phyloP scores from a whole-genome alignment of 768 basidiomycete genomes.

The Amanita fuliginea region DNA sequence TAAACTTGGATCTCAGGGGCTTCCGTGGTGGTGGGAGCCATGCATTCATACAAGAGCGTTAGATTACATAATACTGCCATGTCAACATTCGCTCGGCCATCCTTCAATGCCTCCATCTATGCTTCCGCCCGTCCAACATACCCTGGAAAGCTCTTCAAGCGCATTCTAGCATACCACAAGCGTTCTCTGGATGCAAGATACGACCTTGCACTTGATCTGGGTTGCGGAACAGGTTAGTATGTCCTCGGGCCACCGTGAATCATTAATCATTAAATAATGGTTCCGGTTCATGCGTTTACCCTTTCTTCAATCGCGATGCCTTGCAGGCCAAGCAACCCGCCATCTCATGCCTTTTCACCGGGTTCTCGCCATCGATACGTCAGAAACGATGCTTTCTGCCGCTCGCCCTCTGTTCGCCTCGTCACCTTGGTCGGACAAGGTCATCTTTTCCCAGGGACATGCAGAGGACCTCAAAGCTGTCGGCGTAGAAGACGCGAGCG shows the following conservation, averaged over 20 bases:
- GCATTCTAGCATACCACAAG: constrained; percentile 49
- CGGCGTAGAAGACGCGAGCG: constrained; percentile 27
- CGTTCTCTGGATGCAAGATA: constrained; percentile 21
- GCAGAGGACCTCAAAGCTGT: constrained; percentile 49
- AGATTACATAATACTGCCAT: no score
- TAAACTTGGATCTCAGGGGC: no score
- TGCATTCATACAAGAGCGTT: no score
- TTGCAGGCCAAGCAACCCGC: constrained; percentile 52
- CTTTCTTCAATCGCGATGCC: no score
- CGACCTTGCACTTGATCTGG: constrained; percentile 60
- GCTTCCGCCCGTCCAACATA: constrained; percentile 66
- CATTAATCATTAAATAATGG: no score
- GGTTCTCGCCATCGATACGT: constrained; percentile 72
- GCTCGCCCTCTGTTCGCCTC: constrained; percentile 23
- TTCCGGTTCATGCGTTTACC: no score
- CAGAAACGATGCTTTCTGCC: constrained; percentile 53
- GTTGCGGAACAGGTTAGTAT: constrained; percentile 65
- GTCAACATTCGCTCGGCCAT: constrained; percentile 58
- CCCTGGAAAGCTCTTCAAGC: constrained; percentile 51
- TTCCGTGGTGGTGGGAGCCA: no score
- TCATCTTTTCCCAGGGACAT: constrained; percentile 21
- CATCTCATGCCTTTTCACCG: constrained; percentile 41
- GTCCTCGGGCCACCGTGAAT: no score
- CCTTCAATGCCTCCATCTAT: constrained; percentile 60
- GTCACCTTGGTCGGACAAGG: constrained; percentile 8